Evolutionary conservation across 1,284 basidiomycete genomes (phyloP).

Genomic region (Clitocybe nebularis): DNA sequence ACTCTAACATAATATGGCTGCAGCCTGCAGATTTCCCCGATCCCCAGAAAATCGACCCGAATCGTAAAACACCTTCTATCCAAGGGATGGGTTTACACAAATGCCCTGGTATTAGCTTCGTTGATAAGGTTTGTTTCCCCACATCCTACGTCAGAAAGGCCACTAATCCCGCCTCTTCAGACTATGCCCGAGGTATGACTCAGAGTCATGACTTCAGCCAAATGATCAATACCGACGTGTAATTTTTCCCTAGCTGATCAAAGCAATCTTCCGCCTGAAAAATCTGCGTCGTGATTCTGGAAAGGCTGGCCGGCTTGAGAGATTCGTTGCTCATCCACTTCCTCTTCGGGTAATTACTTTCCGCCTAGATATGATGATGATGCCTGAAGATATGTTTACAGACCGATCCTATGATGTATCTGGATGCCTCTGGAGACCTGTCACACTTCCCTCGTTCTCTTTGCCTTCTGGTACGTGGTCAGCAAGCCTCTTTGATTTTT

Average conservation of each 20-base stretch:
- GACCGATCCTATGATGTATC: conserved; percentile 15
- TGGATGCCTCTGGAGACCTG: conserved; percentile 11
- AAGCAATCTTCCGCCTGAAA: conserved; percentile 32
- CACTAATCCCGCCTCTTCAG: conserved; percentile 4
- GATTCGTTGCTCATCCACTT: conserved; percentile 18
- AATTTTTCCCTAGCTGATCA: conserved; percentile 35
- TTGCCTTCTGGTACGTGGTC: conserved; percentile 10
- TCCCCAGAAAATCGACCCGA: conserved; percentile 29
- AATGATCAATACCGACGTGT: neutral
- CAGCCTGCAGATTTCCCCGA: conserved; percentile 31
- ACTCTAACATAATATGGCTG: no score
- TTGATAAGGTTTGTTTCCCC: conserved; percentile 26
- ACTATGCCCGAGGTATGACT: conserved; percentile 16
- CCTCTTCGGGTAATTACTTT: conserved; percentile 8
- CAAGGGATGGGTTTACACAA: conserved; percentile 36
- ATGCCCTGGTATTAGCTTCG: conserved; percentile 30
- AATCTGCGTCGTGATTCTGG: conserved; percentile 30
- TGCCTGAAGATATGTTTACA: no score
- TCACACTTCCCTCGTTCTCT: conserved; percentile 15
- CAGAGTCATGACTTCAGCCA: neutral
- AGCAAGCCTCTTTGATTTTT: neutral
- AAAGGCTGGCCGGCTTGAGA: conserved; percentile 24
- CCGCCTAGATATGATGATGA: neutral
- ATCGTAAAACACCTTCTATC: conserved; percentile 26
- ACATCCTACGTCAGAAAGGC: neutral